These are phyloP conservation scores for Setaria italica DNA, from an alignment of 202 grass and related monocot genomes.

Conservation along the genomic window DNA sequence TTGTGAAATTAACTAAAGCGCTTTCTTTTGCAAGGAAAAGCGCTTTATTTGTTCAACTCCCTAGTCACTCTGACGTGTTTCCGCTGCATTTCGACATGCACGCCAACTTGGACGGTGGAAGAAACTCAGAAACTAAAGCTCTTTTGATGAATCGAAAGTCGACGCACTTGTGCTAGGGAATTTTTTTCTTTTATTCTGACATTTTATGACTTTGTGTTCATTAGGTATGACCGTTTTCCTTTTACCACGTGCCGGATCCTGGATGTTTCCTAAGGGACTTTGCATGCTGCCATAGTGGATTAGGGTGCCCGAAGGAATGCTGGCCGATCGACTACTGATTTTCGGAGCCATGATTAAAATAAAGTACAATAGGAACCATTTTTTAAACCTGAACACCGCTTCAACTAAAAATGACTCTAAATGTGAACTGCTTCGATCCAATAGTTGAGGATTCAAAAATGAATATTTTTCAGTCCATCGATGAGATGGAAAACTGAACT, in stretches of 20 bases:
- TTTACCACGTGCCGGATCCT: constrained; percentile 5
- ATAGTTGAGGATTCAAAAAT: too few relatives aligned
- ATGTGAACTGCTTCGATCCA: too few relatives aligned
- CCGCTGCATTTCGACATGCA: constrained; percentile 39
- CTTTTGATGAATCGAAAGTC: constrained; percentile 21
- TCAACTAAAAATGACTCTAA: too few relatives aligned
- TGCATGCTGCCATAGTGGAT: neutral
- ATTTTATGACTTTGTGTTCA: neutral
- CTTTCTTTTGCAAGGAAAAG: constrained; percentile 32
- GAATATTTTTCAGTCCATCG: too few relatives aligned
- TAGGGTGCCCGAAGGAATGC: neutral
- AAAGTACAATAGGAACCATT: neutral
- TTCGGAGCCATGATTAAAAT: neutral
- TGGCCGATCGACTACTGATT: too few relatives aligned
- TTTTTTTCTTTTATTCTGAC: neutral
- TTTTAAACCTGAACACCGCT: too few relatives aligned
- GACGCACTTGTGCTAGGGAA: constrained; percentile 6
- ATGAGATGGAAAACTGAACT: too few relatives aligned
- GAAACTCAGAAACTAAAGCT: neutral
- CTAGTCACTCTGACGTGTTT: constrained; percentile 53
- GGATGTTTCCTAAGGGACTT: neutral
- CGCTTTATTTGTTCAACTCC: constrained; percentile 39
- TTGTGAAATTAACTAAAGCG: constrained; percentile 7
- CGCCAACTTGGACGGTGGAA: constrained; percentile 36
- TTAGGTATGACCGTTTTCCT: constrained; percentile 3